Evolutionary conservation across 768 basidiomycete genomes (phyloP), one percentile per base, ranked within the genome.

Genomic region (Russula sp.): DNA sequence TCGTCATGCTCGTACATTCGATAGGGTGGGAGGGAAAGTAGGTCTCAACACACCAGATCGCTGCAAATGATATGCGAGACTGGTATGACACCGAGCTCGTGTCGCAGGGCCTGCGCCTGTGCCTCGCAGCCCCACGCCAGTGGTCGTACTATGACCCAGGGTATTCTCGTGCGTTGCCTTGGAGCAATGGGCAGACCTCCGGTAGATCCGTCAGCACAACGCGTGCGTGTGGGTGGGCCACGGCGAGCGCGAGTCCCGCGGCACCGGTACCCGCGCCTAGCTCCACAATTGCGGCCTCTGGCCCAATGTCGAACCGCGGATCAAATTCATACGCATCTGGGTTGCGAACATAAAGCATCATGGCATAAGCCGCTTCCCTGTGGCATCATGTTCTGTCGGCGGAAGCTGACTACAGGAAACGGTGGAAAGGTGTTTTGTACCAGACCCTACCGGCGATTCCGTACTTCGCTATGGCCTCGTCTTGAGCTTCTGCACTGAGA

Each of bases 391-490:
- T 36, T 48, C 34, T 26, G 55, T 62, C 58, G 62, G 50, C 69
- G 69, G 51, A 73, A 80, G 2, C 85, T 86, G 58, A 89, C 71
- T 51, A 72, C 68, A 24, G 68, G 62, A 48, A 69, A 32, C 14
- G 61, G 34, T n/a, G 64, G 54, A 32, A 53, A 48, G 51, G 68
- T 13, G 40, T 9, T n/a, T 66, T 34, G 69, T 72, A 90, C 92
- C 92, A 94, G 53, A 94, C 85, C 74, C 89, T 80, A 36, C 91
- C 90, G 9, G 91, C 92, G 61, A 94, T 94, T 5, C 92, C 91
- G 72, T 88, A 92, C 68, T 77, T 77, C 18, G 78, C 74, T 59
- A 94, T 94, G 6, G 88, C 84, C 18, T 78, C 73, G 62, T 76
- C 76, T 73, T 89, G 89, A 51, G 75, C 76, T 53, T 67, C 69